Percentiles rank a stretch among this genome's conserved stretches.
phyloP scores from a whole-genome alignment of 176 grass and related monocot species.

The Typha latifolia region DNA sequence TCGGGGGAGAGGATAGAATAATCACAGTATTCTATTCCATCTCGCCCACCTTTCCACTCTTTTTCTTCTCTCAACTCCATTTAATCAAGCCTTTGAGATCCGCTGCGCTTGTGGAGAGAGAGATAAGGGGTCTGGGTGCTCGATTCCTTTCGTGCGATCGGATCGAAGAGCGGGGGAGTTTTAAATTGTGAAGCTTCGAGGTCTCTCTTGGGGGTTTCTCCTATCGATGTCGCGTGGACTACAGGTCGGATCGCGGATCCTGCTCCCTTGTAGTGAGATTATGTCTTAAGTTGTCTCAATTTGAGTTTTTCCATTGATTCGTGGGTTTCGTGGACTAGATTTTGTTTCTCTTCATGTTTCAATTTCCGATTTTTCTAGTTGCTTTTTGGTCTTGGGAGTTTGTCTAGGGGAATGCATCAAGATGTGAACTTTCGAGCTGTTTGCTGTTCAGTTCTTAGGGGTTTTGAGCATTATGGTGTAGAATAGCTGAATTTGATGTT shows the following conservation, averaged over 20 bases:
- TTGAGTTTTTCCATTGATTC: constrained; percentile 11
- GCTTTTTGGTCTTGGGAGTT: too few relatives aligned
- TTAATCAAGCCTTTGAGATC: too few relatives aligned
- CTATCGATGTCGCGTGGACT: not conserved
- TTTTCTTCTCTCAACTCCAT: not conserved
- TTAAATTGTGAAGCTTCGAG: constrained; percentile 3
- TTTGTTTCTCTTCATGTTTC: too few relatives aligned
- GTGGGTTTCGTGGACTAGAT: constrained; percentile 6
- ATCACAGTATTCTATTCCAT: too few relatives aligned
- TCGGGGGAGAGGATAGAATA: not conserved
- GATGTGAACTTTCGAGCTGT: too few relatives aligned
- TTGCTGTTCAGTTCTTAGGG: too few relatives aligned
- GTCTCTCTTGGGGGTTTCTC: not conserved
- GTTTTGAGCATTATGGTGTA: too few relatives aligned
- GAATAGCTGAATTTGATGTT: too few relatives aligned
- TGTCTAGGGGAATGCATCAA: too few relatives aligned
- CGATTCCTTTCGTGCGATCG: constrained; percentile 24
- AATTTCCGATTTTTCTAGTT: too few relatives aligned
- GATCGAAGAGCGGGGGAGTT: not conserved
- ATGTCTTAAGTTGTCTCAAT: constrained; percentile 4
- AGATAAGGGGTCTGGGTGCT: not conserved
- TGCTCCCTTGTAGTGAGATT: not conserved
- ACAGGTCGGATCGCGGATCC: constrained; percentile 1
- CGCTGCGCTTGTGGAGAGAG: not conserved
- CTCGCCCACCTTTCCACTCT: not conserved